A percentile compares a stretch with the other conserved stretches of the same genome.
These are phyloP conservation scores for Cnidoscolus chayamansa DNA, from an alignment of 441 rosid species.

Conservation along the genomic window DNA sequence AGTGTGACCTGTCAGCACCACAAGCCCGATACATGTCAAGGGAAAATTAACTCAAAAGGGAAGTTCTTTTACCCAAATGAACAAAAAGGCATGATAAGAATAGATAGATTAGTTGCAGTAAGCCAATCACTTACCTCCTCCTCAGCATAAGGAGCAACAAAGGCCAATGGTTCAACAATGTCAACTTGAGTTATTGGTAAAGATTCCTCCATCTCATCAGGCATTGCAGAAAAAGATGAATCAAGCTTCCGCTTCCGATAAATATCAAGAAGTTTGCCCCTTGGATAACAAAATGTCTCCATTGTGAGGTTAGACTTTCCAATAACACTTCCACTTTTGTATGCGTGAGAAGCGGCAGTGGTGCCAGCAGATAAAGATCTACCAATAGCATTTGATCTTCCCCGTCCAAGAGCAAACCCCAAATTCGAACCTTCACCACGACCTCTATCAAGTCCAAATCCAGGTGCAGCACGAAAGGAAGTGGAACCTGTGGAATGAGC, in stretches of 20 bases:
- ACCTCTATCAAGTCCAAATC: slow-evolving; percentile 76
- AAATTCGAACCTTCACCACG: slow-evolving; percentile 54
- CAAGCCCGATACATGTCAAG: slow-evolving; percentile 9
- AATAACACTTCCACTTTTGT: slow-evolving; percentile 38
- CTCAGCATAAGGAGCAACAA: slow-evolving; percentile 61
- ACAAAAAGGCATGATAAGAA: not conserved
- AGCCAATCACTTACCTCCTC: slow-evolving; percentile 54
- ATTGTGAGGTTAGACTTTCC: slow-evolving; percentile 33
- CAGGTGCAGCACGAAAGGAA: slow-evolving; percentile 76
- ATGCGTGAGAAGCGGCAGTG: slow-evolving; percentile 20
- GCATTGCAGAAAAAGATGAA: slow-evolving; percentile 41
- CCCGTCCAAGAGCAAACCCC: slow-evolving; percentile 80
- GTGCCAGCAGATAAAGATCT: slow-evolving; percentile 34
- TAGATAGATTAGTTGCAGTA: slow-evolving; percentile 9
- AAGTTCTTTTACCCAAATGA: slow-evolving; percentile 1
- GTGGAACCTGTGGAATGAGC: slow-evolving; percentile 34
- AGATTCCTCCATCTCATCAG: slow-evolving; percentile 58
- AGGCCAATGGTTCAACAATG: slow-evolving; percentile 64
- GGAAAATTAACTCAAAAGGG: not conserved
- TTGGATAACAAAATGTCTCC: slow-evolving; percentile 56
- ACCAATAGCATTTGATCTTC: slow-evolving; percentile 51
- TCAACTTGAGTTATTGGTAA: slow-evolving; percentile 41
- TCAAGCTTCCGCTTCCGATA: slow-evolving; percentile 60
- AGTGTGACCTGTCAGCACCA: slow-evolving; percentile 49
- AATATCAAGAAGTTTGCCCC: slow-evolving; percentile 88